A percentile compares a stretch with the other conserved stretches of the same genome.
Evolutionary conservation across 768 basidiomycete genomes (phyloP).

Genomic region (Lanmaoa rubissima): DNA sequence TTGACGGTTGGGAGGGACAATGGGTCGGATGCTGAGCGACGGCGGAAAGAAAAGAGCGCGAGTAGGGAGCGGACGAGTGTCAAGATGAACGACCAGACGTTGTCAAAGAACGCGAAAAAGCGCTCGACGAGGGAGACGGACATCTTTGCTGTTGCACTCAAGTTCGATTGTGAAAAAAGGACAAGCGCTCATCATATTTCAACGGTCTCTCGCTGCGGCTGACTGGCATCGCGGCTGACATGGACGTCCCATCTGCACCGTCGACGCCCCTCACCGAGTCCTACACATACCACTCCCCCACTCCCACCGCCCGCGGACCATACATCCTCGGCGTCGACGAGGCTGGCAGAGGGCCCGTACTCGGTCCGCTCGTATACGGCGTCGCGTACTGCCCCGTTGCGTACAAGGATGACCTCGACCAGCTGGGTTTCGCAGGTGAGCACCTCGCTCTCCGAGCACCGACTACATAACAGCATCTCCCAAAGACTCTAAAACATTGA

Average conservation of each 20-base stretch:
- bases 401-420: conserved; percentile 70
- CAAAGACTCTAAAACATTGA: conserved; percentile 90
- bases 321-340: conserved; percentile 99
- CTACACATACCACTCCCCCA: conserved; percentile 76
- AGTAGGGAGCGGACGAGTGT: conserved; percentile 30
- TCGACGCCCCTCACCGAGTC: conserved; percentile 61
- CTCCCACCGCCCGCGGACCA: conserved; percentile 65
- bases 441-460: not conserved
- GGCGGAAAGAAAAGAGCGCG: conserved; percentile 18
- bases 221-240: conserved; percentile 11
- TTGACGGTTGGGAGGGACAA: conserved; percentile 7
- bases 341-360: conserved; percentile 92
- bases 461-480: not conserved
- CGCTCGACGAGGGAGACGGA: conserved; percentile 2
- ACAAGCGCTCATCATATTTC: not conserved
- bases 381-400: conserved; percentile 87
- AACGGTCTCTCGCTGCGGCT: conserved; percentile 1
- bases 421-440: conserved; percentile 88
- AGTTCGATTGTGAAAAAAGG: not conserved
- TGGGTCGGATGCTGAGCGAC: conserved; percentile 11
- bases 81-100: conserved; percentile 24
- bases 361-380: conserved; percentile 95
- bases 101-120: conserved; percentile 17
- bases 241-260: conserved; percentile 53
- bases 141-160: conserved; percentile 11